phyloP scores from a whole-genome alignment of 208 protist genomes.

The Jaenimonas drosophilae region DNA sequence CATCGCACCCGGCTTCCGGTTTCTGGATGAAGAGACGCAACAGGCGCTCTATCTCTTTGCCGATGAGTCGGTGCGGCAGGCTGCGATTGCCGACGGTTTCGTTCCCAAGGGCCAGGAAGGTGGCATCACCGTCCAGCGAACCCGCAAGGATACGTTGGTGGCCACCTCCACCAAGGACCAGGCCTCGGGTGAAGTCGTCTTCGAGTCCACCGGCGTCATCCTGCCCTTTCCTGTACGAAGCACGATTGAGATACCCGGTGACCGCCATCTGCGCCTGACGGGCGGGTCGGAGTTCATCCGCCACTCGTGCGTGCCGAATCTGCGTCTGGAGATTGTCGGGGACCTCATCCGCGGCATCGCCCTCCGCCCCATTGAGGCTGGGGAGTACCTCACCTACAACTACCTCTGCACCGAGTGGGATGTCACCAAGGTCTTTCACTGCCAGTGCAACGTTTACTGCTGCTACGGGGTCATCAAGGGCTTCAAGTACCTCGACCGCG shows the following conservation, averaged over 20 bases:
- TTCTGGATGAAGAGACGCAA: slow-evolving; percentile 41
- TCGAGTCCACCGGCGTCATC: slow-evolving; percentile 50
- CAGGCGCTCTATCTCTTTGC: slow-evolving; percentile 58
- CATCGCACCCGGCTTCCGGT: slow-evolving; percentile 39
- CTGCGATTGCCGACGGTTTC: slow-evolving; percentile 56
- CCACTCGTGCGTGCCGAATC: slow-evolving; percentile 81
- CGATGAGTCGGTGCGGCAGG: slow-evolving; percentile 71
- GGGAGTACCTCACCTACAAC: slow-evolving; percentile 76
- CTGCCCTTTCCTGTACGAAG: slow-evolving; percentile 68
- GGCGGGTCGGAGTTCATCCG: slow-evolving; percentile 69
- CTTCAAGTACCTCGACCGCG: slow-evolving; percentile 60
- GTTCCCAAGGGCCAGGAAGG: slow-evolving; percentile 37
- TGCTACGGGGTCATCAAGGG: slow-evolving; percentile 79
- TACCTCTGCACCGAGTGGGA: slow-evolving; percentile 86
- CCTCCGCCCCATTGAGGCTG: slow-evolving; percentile 55
- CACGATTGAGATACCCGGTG: slow-evolving; percentile 65
- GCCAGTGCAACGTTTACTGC: slow-evolving; percentile 61
- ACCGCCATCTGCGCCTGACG: slow-evolving; percentile 63
- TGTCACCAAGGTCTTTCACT: slow-evolving; percentile 71
- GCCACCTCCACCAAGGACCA: slow-evolving; percentile 27
- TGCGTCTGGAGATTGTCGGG: slow-evolving; percentile 60
- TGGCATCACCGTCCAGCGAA: slow-evolving; percentile 36
- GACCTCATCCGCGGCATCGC: slow-evolving; percentile 56
- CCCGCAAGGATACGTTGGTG: slow-evolving; percentile 20
- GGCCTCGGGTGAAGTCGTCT: slow-evolving; percentile 36